Evolutionary conservation across 2,329 filamentous ascomycete genomes (phyloP).

Genomic region (Allantophomopsis cytisporea): DNA sequence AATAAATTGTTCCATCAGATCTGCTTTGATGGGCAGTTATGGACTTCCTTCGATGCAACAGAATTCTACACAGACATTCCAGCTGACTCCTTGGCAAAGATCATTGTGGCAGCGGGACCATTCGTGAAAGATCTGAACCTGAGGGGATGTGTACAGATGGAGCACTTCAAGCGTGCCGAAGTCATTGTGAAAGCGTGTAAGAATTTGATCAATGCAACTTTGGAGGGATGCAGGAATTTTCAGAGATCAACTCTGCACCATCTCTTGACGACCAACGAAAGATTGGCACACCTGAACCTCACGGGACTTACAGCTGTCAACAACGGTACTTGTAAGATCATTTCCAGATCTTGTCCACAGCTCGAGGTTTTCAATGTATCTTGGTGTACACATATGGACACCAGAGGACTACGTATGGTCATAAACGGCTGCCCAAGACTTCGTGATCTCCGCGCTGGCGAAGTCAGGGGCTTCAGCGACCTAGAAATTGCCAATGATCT

Average conservation of each 20-base stretch:
- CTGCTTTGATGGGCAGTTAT: constrained; percentile 92
- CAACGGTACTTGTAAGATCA: constrained; percentile 75
- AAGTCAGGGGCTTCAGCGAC: constrained; percentile 69
- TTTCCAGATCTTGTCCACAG: constrained; percentile 66
- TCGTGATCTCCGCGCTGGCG: constrained; percentile 68
- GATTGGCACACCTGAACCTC: constrained; percentile 74
- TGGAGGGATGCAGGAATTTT: constrained; percentile 84
- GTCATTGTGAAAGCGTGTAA: constrained; percentile 71
- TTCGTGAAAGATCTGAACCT: constrained; percentile 88
- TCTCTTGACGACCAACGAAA: constrained; percentile 59
- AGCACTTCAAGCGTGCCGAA: constrained; percentile 65
- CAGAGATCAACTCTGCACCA: constrained; percentile 65
- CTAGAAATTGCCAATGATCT: constrained; percentile 57
- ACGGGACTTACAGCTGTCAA: constrained; percentile 69
- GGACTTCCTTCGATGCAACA: constrained; percentile 72
- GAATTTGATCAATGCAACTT: constrained; percentile 75
- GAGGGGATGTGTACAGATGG: constrained; percentile 78
- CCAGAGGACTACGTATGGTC: constrained; percentile 59
- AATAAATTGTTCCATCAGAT: constrained; percentile 67
- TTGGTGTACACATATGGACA: constrained; percentile 82
- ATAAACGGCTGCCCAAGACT: constrained; percentile 60
- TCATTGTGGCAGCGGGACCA: constrained; percentile 73
- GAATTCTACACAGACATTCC: constrained; percentile 83
- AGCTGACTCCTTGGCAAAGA: constrained; percentile 67
- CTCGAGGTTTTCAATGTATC: constrained; percentile 82